Evolutionary conservation across 371 early-diverging fungal species (phyloP), one percentile per base, ranked within the genome.

Genomic region (Massospora cicadina): DNA sequence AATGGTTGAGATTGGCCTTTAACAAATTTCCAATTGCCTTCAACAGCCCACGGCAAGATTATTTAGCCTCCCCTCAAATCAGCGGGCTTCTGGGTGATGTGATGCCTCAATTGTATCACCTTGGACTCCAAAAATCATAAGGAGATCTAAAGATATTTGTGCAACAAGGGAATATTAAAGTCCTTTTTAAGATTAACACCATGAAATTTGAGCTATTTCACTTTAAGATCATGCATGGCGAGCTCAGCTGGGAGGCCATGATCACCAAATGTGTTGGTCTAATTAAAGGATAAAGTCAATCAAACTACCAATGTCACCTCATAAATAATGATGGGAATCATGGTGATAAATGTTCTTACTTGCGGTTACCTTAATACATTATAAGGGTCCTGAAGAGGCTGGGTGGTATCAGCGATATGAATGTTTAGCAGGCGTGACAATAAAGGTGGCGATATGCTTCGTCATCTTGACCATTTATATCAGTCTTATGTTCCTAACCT

Each of bases 371-470:
- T 13, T 76, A 74, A 33, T 72, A 69, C 56, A 65, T 71, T 2
- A 31, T 59, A 43, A 33, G 31, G 10, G 54, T 55, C 24, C 55
- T 70, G 21, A 59, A 43, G n/a, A 28, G 54, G 5, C 59, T 63
- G 26, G 70, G 77, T 28, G 70, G 69, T 31, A 74, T 81, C 72
- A 74, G 74, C 66, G 69, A 75, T 21, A 69, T 70, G 24, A 77
- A 79, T 63, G 68, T 77, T 33, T 75, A 77, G 33, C 78, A 78
- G 72, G 85, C 84, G 25, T 91, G 91, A 90, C 74, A 90, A 31
- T 90, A 91, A 93, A 91, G 67, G 77, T 87, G 1, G 85, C 90
- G 0, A 70, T 93, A 0, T 81, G 86, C 60, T 72, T 84, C 27
- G 76, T 88, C 65, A 80, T 89, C 33, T 53, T 75, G 5, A 43